Evolutionary conservation across 371 early-diverging fungal species (phyloP), one percentile per base, ranked within the genome.

Genomic region (Mortierella sp.): DNA sequence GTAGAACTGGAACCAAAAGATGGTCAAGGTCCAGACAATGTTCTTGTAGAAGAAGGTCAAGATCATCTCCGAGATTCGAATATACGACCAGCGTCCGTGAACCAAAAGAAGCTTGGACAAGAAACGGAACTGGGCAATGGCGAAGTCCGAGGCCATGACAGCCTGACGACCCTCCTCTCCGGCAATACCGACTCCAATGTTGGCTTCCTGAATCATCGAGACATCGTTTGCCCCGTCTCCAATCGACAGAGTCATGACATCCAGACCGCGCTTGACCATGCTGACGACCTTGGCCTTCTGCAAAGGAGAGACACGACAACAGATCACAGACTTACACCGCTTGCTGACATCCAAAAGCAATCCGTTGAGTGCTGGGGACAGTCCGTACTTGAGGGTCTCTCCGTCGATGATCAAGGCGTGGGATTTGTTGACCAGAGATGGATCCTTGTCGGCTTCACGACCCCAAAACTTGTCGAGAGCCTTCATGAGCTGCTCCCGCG

Each of bases 161-260:
- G 98, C 98, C 85, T 97, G 97, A 68, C 95, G 87, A 24, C 98
- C 98, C 87, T 98, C 98, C 66, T 96, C 94, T 76, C 98, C 98
- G 29, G 94, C 91, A 65, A 98, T 97, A 44, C 98, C 98, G 24
- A 98, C 87, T 55, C 97, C 97, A 2, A 98, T 92, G 79, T 97
- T 92, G 43, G 98, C 95, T 78, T 91, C 94, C 86, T 95, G 95
- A 65, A 98, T 95, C 98, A 98, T 98, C 11, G 93, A 90, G 8
- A 97, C 97, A 83, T 98, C 98, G 82, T 98, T 98, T 14, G 96
- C 97, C 48, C 97, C 94, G 87, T 98, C 96, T 29, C 98, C 97
- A 40, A 97, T 94, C 11, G 97, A 93, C 50, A 95, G 76, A 1
- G 94, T 94, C 92, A 95, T 91, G 11, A 92, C 93, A 14, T 91